phyloP scores from a whole-genome alignment of 2,329 filamentous ascomycete genomes.

The Lachnellula subtilissima region DNA sequence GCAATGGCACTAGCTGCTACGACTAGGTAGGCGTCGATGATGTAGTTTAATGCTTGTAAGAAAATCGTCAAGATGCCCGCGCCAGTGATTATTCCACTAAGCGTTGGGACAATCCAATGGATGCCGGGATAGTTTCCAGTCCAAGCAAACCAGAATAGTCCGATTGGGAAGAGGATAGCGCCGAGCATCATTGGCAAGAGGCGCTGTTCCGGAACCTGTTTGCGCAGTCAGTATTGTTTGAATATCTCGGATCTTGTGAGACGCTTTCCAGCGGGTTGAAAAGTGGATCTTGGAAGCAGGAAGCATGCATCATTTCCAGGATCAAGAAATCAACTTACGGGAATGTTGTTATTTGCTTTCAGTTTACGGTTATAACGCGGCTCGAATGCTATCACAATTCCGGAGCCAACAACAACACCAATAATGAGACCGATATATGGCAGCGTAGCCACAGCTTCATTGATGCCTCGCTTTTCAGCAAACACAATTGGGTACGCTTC shows the following conservation, averaged over 20 bases:
- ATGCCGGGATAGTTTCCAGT: conserved; percentile 25
- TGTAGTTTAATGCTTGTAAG: conserved; percentile 31
- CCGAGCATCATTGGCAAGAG: conserved; percentile 38
- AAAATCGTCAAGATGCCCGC: conserved; percentile 58
- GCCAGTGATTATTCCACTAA: conserved; percentile 47
- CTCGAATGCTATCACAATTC: conserved; percentile 26
- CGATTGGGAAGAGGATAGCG: conserved; percentile 33
- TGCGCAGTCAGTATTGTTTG: no score
- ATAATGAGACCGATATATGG: conserved; percentile 33
- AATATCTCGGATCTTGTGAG: no score
- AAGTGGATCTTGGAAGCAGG: no score
- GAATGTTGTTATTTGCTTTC: conserved; percentile 25
- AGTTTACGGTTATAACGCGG: conserved; percentile 31
- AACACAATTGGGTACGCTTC: conserved; percentile 47
- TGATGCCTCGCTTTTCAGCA: conserved; percentile 30
- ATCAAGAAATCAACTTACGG: background rate
- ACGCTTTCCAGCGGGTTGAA: no score
- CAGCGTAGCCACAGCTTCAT: conserved; percentile 37
- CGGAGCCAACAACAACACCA: conserved; percentile 31
- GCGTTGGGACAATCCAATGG: conserved; percentile 18
- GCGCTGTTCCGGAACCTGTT: conserved; percentile 34
- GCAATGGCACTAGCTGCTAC: conserved; percentile 19
- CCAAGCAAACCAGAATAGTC: conserved; percentile 37
- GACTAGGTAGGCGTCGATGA: conserved; percentile 20
- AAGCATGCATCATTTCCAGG: no score